Evolutionary conservation across 2,329 filamentous ascomycete genomes (phyloP).

Genomic region (Fusarium sublunatum): DNA sequence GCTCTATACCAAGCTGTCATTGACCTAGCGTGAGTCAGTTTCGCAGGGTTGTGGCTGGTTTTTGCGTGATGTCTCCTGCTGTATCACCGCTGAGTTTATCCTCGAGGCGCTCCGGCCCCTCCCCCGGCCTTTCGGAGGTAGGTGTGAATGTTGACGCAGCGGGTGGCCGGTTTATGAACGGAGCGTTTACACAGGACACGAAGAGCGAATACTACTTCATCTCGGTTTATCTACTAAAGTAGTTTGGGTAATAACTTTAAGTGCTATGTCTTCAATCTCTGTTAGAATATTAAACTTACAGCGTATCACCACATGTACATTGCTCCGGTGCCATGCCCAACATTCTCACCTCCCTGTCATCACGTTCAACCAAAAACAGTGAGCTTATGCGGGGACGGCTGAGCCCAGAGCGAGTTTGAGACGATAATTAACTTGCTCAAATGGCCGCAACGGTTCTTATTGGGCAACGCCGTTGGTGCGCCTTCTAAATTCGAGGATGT

Average conservation of each 20-base stretch:
- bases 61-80: slow-evolving; percentile 8
- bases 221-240: not conserved
- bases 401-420: slow-evolving; percentile 29
- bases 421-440: slow-evolving; percentile 56
- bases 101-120: slow-evolving; percentile 13
- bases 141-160: slow-evolving; percentile 28
- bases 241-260: no score
- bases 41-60: slow-evolving; percentile 24
- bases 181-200: not conserved
- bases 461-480: not conserved
- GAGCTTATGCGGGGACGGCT: slow-evolving; percentile 27
- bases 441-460: slow-evolving; percentile 49
- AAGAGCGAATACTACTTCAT: not conserved
- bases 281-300: no score
- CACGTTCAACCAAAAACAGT: not conserved
- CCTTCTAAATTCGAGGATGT: not conserved
- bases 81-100: slow-evolving; percentile 14
- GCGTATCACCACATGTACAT: not conserved
- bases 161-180: slow-evolving; percentile 24
- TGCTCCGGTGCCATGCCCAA: not conserved
- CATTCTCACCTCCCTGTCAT: slow-evolving; percentile 9
- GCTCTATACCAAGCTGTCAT: slow-evolving; percentile 12
- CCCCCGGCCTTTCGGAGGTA: slow-evolving; percentile 29
- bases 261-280: no score
- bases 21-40: slow-evolving; percentile 39